These are phyloP conservation scores for Yamadazyma nakazawae DNA, from an alignment of 805 yeast genomes.

Conservation along the genomic window DNA sequence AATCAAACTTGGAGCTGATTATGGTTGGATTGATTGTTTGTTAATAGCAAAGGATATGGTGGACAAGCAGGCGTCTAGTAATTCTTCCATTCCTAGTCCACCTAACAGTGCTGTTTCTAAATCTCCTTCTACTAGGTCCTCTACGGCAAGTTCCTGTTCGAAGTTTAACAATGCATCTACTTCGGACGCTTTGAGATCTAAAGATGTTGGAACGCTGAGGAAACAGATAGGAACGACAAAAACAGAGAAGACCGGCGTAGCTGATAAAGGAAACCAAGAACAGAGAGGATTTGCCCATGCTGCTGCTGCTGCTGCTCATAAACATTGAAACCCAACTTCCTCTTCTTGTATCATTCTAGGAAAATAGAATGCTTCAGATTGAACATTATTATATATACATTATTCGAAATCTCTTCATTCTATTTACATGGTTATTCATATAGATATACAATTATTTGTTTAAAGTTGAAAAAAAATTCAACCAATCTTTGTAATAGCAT, in stretches of 20 bases:
- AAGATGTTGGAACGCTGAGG: neutral
- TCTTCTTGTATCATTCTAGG: neutral
- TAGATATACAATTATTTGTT: neutral
- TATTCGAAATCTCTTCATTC: no score
- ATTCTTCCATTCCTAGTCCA: neutral
- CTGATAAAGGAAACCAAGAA: slow-evolving; percentile 10
- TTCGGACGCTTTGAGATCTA: neutral
- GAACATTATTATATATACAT: neutral
- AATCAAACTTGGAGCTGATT: slow-evolving; percentile 44
- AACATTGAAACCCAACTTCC: slow-evolving; percentile 7
- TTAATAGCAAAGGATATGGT: slow-evolving; percentile 60
- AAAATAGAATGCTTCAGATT: no score
- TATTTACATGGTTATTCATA: neutral
- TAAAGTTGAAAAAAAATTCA: slow-evolving; percentile 8
- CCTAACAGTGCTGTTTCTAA: neutral
- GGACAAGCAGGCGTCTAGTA: slow-evolving; percentile 17
- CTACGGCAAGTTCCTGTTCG: neutral
- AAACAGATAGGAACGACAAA: neutral
- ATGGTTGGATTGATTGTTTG: slow-evolving; percentile 70
- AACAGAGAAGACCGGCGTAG: neutral
- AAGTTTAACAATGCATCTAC: neutral
- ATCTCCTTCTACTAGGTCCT: neutral
- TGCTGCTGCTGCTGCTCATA: slow-evolving; percentile 46
- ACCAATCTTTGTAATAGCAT: slow-evolving; percentile 38
- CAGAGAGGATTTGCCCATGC: slow-evolving; percentile 41